Percentiles rank a stretch among this genome's conserved stretches.
phyloP scores from a whole-genome alignment of 2,329 filamentous ascomycete species.

The Chaetomium sp. region DNA sequence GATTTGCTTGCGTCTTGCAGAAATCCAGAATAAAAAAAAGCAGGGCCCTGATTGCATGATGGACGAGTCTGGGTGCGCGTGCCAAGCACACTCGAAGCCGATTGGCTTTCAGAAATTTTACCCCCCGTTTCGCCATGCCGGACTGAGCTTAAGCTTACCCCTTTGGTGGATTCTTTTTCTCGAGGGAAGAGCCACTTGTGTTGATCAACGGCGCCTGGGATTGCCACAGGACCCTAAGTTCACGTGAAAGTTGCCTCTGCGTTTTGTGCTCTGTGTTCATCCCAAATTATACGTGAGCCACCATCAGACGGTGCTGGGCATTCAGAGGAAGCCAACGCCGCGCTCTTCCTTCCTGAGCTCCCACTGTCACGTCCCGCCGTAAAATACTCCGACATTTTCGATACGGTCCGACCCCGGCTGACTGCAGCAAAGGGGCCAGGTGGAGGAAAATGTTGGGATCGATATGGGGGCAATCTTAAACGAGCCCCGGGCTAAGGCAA shows the following conservation, averaged over 20 bases:
- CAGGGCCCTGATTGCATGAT: conserved; percentile 1
- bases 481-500: conserved; percentile 3
- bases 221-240: conserved; percentile 5
- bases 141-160: conserved; percentile 5
- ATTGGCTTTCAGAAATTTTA: conserved; percentile 16
- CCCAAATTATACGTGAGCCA: background rate
- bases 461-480: conserved; percentile 26
- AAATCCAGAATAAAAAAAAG: background rate
- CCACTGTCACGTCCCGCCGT: background rate
- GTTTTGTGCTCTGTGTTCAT: background rate
- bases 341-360: background rate
- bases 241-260: background rate
- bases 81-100: conserved; percentile 2
- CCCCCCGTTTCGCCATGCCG: conserved; percentile 16
- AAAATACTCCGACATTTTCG: background rate
- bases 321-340: background rate
- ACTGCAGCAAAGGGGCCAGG: background rate
- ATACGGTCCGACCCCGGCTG: background rate
- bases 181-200: background rate
- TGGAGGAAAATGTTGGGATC: conserved; percentile 3
- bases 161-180: conserved; percentile 9
- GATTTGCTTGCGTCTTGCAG: conserved; percentile 3
- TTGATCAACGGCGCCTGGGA: background rate
- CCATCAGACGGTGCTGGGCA: background rate
- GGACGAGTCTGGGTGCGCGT: conserved; percentile 4